A percentile compares a stretch with the other conserved stretches of the same genome.
phyloP scores from a whole-genome alignment of 139 green algal genomes.

The Chlamydomonas sp. region DNA sequence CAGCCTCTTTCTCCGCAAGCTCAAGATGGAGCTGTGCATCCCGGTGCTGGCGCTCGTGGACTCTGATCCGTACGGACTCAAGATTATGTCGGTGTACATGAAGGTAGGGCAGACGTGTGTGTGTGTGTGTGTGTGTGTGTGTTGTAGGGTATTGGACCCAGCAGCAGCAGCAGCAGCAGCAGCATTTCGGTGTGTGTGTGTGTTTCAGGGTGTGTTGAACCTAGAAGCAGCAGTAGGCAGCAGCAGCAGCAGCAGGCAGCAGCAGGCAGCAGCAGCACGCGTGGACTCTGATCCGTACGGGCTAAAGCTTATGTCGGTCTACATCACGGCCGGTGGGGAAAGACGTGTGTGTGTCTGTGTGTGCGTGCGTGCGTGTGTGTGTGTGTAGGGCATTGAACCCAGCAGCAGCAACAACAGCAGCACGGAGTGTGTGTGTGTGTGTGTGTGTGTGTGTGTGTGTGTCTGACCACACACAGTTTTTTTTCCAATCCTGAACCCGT shows the following conservation, averaged over 20 bases:
- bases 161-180: too few relatives aligned
- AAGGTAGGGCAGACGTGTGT: too few relatives aligned
- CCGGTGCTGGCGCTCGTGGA: slow-evolving; percentile 93
- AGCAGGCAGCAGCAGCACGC: slow-evolving; percentile 40
- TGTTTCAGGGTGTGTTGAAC: background rate
- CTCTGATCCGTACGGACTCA: slow-evolving; percentile 91
- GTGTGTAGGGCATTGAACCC: too few relatives aligned
- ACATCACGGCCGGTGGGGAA: slow-evolving; percentile 51
- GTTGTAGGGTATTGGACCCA: too few relatives aligned
- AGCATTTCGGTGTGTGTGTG: background rate
- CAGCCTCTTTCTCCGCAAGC: slow-evolving; percentile 82
- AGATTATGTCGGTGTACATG: slow-evolving; percentile 96
- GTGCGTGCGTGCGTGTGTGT: too few relatives aligned
- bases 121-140: too few relatives aligned
- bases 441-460: background rate
- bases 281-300: slow-evolving; percentile 94
- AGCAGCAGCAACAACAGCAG: too few relatives aligned
- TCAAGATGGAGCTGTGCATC: slow-evolving; percentile 79
- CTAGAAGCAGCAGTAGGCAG: too few relatives aligned
- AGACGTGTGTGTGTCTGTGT: too few relatives aligned
- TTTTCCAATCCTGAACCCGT: background rate
- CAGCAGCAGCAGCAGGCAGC: too few relatives aligned
- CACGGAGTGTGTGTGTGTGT: background rate
- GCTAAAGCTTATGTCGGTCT: slow-evolving; percentile 94
- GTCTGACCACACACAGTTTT: background rate